Evolutionary conservation across 345 rosid genomes (phyloP).

Genomic region (Sisymbrium irio): DNA sequence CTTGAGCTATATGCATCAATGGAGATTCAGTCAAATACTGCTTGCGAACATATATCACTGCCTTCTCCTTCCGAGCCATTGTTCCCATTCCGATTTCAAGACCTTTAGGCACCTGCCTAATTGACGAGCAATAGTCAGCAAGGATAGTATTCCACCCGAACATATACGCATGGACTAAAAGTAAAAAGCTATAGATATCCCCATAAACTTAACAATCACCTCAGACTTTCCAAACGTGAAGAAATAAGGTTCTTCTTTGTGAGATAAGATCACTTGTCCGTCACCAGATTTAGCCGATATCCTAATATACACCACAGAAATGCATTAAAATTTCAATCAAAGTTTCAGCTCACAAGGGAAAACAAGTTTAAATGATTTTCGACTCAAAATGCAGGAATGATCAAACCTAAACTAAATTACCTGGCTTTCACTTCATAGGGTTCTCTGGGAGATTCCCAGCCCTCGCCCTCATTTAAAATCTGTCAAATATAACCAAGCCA

Average conservation of each 20-base stretch:
- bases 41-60: conserved; percentile 71
- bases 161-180: background rate
- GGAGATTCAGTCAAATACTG: conserved; percentile 72
- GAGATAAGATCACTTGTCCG: conserved; percentile 59
- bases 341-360: background rate
- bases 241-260: conserved; percentile 64
- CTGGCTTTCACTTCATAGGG: conserved; percentile 90
- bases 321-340: background rate
- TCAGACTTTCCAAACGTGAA: conserved; percentile 93
- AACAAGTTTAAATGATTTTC: conserved; percentile 10
- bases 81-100: conserved; percentile 98
- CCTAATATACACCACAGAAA: conserved; percentile 42
- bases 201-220: conserved; percentile 44
- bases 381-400: conserved; percentile 14
- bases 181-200: background rate
- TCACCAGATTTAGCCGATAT: conserved; percentile 78
- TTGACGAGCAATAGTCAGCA: conserved; percentile 23
- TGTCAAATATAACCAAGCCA: conserved; percentile 28
- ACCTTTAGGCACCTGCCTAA: conserved; percentile 83
- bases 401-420: conserved; percentile 38
- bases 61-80: conserved; percentile 86
- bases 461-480: conserved; percentile 81
- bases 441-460: conserved; percentile 95
- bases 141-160: conserved; percentile 1
- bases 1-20: conserved; percentile 56